Base-by-base conservation (phyloP, 495 filamentous ascomycete genomes). In the Podospora appendiculata region DNA sequence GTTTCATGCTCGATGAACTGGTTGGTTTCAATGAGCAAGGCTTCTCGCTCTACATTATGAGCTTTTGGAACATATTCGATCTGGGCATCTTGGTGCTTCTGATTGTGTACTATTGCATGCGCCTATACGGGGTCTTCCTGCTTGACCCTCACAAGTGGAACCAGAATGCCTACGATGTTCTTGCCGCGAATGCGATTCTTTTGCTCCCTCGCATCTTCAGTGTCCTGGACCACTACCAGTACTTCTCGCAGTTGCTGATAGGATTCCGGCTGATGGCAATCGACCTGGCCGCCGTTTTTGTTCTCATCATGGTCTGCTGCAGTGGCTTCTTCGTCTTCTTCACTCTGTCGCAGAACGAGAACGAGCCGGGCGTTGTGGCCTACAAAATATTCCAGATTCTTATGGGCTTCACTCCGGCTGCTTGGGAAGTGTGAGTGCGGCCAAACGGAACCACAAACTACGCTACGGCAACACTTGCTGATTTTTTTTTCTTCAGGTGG, bases 311-410 rank as follows among this genome's bases (percentile, higher is more conserved):
- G 12, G 87, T 96, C 48, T 81, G 81, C 55, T 96, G 90, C 68
- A 90, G 87, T 56, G 91, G 90, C 41, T 96, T 96, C 68, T 93
- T 95, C 54, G 89, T 95, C 42, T 91, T 93, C 47, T 95, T 96
- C 68, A 88, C 86, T 6, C 71, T 92, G 16, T 88, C 89, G 0
- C 80, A 80, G 50, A 79, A 76, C 53, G 74, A 75, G 50, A 83
- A 76, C 41, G 76, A 81, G 58, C 82, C 86, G 7, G 71, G 67
- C 2, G 79, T 78, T 34, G 81, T 93, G n/a, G 88, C 87, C 13
- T 96, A 92, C 67, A 75, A 75, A 54, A 75, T 96, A n/a, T 95
- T 96, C 59, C 91, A 96, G 69, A 89, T 96, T 52, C 63, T 96
- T 16, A 90, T 96, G 87, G 88, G 88, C 5, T 94, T 87, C 56